Evolutionary conservation across 2,329 filamentous ascomycete species (phyloP).

Genomic region (Alternaria atra): DNA sequence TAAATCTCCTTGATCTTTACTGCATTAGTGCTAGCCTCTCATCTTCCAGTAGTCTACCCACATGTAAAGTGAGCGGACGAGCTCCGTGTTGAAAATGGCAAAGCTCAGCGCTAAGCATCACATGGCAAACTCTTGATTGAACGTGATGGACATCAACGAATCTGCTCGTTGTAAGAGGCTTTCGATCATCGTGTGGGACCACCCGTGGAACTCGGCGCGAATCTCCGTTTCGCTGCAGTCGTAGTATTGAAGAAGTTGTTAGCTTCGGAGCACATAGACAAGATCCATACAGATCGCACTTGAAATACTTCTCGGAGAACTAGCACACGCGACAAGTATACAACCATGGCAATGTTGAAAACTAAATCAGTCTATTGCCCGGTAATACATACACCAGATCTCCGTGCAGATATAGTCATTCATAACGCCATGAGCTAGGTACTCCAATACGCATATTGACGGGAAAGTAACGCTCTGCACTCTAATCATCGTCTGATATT

Average conservation of each 20-base stretch:
- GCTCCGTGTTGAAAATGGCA: conserved; percentile 21
- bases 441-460: not conserved
- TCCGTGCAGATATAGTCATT: not conserved
- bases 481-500: conserved; percentile 28
- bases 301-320: not conserved
- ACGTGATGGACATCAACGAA: not conserved
- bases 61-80: conserved; percentile 12
- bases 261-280: not conserved
- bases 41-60: conserved; percentile 22
- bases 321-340: not conserved
- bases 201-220: not conserved
- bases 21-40: conserved; percentile 11
- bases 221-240: not conserved
- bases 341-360: not conserved
- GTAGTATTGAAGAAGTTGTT: not conserved
- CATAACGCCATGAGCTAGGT: not conserved
- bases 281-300: not conserved
- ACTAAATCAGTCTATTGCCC: not conserved
- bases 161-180: not conserved
- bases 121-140: conserved; percentile 12
- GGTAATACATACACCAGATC: not conserved
- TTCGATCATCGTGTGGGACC: not conserved
- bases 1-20: conserved; percentile 19
- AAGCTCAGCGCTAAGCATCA: conserved; percentile 13
- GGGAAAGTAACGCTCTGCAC: not conserved